Base-by-base conservation (phyloP, 2,329 filamentous ascomycete genomes). In the Ophiostoma novo-ulmi region DNA sequence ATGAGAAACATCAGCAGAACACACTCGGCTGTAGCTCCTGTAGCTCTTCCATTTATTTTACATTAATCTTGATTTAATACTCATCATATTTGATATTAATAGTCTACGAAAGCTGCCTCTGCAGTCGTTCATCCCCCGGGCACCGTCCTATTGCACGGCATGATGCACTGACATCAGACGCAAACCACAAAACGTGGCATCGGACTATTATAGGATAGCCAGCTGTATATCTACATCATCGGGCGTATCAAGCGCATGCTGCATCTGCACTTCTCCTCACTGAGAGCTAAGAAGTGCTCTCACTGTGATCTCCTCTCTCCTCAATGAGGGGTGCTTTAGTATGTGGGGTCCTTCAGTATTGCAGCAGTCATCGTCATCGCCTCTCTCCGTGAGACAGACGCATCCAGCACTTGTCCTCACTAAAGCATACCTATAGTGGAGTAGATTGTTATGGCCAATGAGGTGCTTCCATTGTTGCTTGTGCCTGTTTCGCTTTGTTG, bases 401-500 rank as follows among this genome's bases (percentile, higher is more conserved):
- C 58, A 35, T 22, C n/a, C 52, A 58, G 52, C 52, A 58, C 52
- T 17, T 5, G 20, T 31, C 31, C 31, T 31, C 31, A 31, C 31
- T 31, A 31, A 31, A 31, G 31, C 39, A 26, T 13, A 58, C 6
- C 17, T 10, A 26, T n/a, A 58, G n/a, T 58, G 10, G n/a, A 26
- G 58, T 63, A 13, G 13, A 7, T 2, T 35, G 3, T 26, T 17
- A 26, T 63, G 58, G 58, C 58, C 58, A 63, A 63, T 63, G 58
- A 35, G 14, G 13, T 35, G 22, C n/a, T 14, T 17, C 58, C 3
- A 26, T 39, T 66, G 63, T 36, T 65, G 31, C 63, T 35, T 65
- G 58, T 61, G 58, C 48, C 48, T 52, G 26, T 48, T 52, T 68
- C 58, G 58, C 66, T 31, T 64, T 39, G 61, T 48, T 55, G 52